A percentile compares a stretch with the other conserved stretches of the same genome.
These are phyloP conservation scores for Penicillium digitatum DNA, from an alignment of 2,329 filamentous ascomycete genomes.

Conservation along the genomic window DNA sequence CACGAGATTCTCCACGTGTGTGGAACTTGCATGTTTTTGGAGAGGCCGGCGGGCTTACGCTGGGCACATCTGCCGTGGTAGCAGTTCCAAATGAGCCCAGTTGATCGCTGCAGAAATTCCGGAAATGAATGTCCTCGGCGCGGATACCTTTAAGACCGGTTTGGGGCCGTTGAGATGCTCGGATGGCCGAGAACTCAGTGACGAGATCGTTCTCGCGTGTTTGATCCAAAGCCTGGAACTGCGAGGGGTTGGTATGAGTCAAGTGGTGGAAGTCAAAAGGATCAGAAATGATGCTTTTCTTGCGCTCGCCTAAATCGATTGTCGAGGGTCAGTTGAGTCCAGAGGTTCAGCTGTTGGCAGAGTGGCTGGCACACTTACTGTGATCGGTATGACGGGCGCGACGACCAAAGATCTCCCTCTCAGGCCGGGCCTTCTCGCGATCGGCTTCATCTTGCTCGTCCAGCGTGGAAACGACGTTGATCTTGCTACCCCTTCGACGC, in stretches of 20 bases:
- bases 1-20: constrained; percentile 35
- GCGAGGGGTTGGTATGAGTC: constrained; percentile 55
- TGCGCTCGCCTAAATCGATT: constrained; percentile 33
- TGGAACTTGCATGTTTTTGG: constrained; percentile 25
- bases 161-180: constrained; percentile 50
- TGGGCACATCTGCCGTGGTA: constrained; percentile 22
- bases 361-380: constrained; percentile 31
- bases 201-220: constrained; percentile 51
- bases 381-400: constrained; percentile 32
- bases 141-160: constrained; percentile 51
- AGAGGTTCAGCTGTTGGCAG: neutral
- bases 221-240: constrained; percentile 52
- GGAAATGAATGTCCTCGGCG: constrained; percentile 46
- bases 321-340: constrained; percentile 2
- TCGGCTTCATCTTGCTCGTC: constrained; percentile 41
- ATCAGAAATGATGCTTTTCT: constrained; percentile 54
- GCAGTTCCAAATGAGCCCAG: constrained; percentile 21
- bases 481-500: constrained; percentile 46
- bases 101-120: constrained; percentile 34
- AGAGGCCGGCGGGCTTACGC: constrained; percentile 32
- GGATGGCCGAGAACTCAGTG: constrained; percentile 52
- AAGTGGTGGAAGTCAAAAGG: constrained; percentile 64
- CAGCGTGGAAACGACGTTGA: constrained; percentile 41
- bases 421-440: constrained; percentile 31
- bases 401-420: constrained; percentile 36